A percentile compares a stretch with the other conserved stretches of the same genome.
These are phyloP conservation scores for Crithidia sp. DNA, from an alignment of 208 protist genomes.

Conservation along the genomic window DNA sequence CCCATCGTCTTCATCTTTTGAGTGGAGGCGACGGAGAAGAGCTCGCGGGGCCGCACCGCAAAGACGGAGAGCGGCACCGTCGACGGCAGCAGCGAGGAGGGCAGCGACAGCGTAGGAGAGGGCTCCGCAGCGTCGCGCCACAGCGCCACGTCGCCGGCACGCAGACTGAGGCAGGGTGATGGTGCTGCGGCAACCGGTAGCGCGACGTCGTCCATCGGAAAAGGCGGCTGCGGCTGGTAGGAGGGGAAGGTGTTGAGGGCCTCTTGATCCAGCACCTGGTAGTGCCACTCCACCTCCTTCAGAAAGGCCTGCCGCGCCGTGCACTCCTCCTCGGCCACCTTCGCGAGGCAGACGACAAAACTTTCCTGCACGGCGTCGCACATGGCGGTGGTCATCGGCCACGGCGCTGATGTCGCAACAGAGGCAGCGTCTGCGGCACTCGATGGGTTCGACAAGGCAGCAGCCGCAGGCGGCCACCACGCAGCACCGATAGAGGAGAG, in stretches of 20 bases:
- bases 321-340: conserved; percentile 18
- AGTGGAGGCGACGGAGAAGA: conserved; percentile 32
- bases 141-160: conserved; percentile 1
- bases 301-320: conserved; percentile 7
- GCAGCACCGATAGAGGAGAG: conserved; percentile 9
- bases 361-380: conserved; percentile 21
- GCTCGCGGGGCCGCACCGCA: conserved; percentile 49
- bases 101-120: conserved; percentile 12
- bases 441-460: not conserved
- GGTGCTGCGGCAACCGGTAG: not conserved
- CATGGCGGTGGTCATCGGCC: conserved; percentile 21
- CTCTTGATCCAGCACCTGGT: conserved; percentile 15
- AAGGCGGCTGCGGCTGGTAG: conserved; percentile 1
- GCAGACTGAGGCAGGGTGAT: conserved; percentile 5
- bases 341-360: conserved; percentile 14
- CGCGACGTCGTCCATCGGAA: not conserved
- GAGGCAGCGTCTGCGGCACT: not conserved
- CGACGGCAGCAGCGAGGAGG: conserved; percentile 29
- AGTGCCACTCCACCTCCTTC: conserved; percentile 28
- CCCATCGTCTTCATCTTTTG: conserved; percentile 37
- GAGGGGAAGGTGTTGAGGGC: conserved; percentile 10
- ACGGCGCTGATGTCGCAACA: not conserved
- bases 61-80: conserved; percentile 40
- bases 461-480: conserved; percentile 16
- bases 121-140: conserved; percentile 13